Percentiles rank a stretch among this genome's conserved stretches.
phyloP scores from a whole-genome alignment of 176 grass and related monocot species.

The Phoenix roebelenii region DNA sequence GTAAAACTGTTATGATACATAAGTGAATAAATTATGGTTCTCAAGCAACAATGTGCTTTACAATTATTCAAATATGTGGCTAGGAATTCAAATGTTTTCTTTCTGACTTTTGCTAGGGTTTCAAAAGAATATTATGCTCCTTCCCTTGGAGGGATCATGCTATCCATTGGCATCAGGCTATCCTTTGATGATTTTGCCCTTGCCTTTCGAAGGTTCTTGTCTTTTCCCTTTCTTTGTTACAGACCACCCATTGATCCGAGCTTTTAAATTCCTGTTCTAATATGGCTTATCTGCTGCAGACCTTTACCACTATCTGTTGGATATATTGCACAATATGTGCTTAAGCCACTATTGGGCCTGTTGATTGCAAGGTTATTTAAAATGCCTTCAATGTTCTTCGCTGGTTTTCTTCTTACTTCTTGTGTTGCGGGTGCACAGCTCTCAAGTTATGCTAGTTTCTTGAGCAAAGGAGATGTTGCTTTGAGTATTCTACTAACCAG shows the following conservation, averaged over 20 bases:
- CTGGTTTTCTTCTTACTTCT: constrained; percentile 81
- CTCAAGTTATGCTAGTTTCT: constrained; percentile 86
- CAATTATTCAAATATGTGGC: not conserved
- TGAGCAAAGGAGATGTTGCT: constrained; percentile 85
- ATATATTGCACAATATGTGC: constrained; percentile 60
- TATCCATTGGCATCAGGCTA: constrained; percentile 82
- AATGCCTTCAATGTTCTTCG: constrained; percentile 55
- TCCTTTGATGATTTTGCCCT: constrained; percentile 83
- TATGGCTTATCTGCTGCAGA: constrained; percentile 35
- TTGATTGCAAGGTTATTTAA: constrained; percentile 62
- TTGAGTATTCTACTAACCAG: constrained; percentile 90
- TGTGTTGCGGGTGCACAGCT: constrained; percentile 78
- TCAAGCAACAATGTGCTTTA: no score
- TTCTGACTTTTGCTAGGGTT: constrained; percentile 41
- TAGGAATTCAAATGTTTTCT: constrained; percentile 6
- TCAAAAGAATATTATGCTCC: constrained; percentile 85
- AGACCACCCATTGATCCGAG: no score
- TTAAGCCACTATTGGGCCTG: constrained; percentile 69
- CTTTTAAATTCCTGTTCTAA: constrained; percentile 2
- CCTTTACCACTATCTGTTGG: constrained; percentile 62
- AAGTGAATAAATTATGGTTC: not conserved
- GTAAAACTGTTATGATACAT: no score
- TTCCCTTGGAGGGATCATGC: constrained; percentile 82
- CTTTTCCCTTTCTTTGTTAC: not conserved
- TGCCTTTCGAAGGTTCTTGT: constrained; percentile 57